Percentiles rank a stretch among this genome's conserved stretches.
These are phyloP conservation scores for Syncephalastrum sp. DNA, from an alignment of 371 early-diverging fungal species.

Conservation along the genomic window DNA sequence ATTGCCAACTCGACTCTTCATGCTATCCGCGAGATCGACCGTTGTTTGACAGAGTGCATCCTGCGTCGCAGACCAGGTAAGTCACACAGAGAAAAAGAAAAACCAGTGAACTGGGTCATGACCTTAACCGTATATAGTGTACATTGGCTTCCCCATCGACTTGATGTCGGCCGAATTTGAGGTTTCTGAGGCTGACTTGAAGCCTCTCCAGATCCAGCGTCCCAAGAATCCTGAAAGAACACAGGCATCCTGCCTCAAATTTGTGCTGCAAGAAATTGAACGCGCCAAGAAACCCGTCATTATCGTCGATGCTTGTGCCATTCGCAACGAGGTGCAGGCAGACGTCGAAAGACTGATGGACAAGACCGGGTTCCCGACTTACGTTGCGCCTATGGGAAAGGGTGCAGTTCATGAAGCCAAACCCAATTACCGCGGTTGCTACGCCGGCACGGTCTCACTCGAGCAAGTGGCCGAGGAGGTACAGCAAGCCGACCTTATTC, in stretches of 20 bases:
- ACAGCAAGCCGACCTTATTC: conserved; percentile 35
- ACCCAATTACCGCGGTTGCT: conserved; percentile 38
- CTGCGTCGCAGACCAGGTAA: conserved; percentile 25
- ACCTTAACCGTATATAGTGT: conserved; percentile 17
- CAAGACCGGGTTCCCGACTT: conserved; percentile 36
- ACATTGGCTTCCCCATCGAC: conserved; percentile 50
- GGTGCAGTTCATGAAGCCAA: conserved; percentile 36
- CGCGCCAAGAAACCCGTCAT: conserved; percentile 38
- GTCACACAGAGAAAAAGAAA: not conserved
- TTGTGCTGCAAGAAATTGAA: conserved; percentile 24
- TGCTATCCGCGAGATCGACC: conserved; percentile 43
- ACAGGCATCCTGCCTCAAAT: conserved; percentile 22
- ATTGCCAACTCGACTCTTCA: conserved; percentile 9
- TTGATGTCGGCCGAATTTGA: conserved; percentile 31
- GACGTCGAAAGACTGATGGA: conserved; percentile 31
- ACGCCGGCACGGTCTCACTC: conserved; percentile 30
- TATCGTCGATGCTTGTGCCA: conserved; percentile 45
- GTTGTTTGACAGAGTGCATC: conserved; percentile 23
- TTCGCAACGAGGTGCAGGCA: conserved; percentile 29
- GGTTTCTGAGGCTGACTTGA: conserved; percentile 1
- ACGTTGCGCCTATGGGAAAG: conserved; percentile 49
- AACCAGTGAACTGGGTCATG: not conserved
- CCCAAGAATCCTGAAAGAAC: conserved; percentile 25
- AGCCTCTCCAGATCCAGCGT: conserved; percentile 15
- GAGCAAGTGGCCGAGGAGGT: conserved; percentile 32